Percentiles rank a stretch among this genome's conserved stretches.
phyloP scores from a whole-genome alignment of 352 stramenopile genomes.

The Globisporangium mamillatum region DNA sequence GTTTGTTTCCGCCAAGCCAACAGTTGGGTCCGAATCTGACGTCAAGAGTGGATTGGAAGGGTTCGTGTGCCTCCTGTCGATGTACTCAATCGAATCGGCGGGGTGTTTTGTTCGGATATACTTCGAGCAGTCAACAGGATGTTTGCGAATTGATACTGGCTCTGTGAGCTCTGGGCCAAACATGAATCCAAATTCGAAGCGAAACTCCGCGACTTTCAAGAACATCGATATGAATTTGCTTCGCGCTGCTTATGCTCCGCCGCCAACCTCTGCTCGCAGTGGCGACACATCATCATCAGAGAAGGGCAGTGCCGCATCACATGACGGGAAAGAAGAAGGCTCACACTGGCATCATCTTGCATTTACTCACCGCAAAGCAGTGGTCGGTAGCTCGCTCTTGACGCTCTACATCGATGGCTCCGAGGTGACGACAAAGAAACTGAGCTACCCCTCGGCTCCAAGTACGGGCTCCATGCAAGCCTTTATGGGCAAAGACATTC shows the following conservation, averaged over 20 bases:
- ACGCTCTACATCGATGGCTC: slow-evolving; percentile 73
- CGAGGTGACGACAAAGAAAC: slow-evolving; percentile 72
- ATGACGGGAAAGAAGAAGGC: slow-evolving; percentile 23
- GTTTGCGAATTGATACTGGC: slow-evolving; percentile 65
- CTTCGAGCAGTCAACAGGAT: slow-evolving; percentile 66
- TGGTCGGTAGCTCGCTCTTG: slow-evolving; percentile 69
- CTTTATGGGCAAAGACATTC: slow-evolving; percentile 73
- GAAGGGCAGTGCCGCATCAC: not conserved
- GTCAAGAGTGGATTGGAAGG: slow-evolving; percentile 34
- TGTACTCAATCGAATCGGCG: slow-evolving; percentile 65
- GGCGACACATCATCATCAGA: not conserved
- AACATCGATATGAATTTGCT: slow-evolving; percentile 53
- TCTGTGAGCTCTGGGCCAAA: slow-evolving; percentile 44
- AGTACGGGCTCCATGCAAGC: slow-evolving; percentile 46
- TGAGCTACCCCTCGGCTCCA: slow-evolving; percentile 59
- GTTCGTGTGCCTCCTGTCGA: slow-evolving; percentile 61
- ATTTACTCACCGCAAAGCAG: slow-evolving; percentile 66
- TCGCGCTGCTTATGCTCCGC: slow-evolving; percentile 10
- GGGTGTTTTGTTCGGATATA: slow-evolving; percentile 69
- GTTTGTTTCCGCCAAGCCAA: slow-evolving; percentile 23
- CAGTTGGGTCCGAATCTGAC: slow-evolving; percentile 1
- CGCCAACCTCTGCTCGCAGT: not conserved
- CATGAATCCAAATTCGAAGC: slow-evolving; percentile 54
- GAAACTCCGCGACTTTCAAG: slow-evolving; percentile 60
- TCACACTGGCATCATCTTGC: slow-evolving; percentile 73